Evolutionary conservation across 192 early-diverging fungal genomes (phyloP).

Genomic region (Entomortierella chlamydospora): DNA sequence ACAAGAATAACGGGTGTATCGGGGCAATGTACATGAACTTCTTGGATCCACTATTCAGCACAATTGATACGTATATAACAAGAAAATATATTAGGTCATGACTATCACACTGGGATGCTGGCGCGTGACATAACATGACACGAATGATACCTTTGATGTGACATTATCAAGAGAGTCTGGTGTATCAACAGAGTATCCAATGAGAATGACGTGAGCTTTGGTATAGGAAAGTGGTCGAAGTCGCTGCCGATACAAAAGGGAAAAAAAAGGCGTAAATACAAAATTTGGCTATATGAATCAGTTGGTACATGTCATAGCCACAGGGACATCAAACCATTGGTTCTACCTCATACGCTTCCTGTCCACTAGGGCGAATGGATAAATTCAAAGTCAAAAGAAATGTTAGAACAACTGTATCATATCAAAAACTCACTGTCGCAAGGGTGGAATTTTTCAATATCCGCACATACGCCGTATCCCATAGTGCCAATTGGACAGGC

Average conservation of each 20-base stretch:
- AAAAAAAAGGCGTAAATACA: not conserved
- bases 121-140: not conserved
- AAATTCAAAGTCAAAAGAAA: slow-evolving; percentile 2
- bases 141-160: slow-evolving; percentile 64
- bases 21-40: slow-evolving; percentile 85
- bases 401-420: not conserved
- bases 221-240: slow-evolving; percentile 94
- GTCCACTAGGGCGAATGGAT: slow-evolving; percentile 55
- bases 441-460: not conserved
- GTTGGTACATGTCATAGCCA: too few species aligned
- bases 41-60: slow-evolving; percentile 81
- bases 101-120: too few species aligned
- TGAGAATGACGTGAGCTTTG: slow-evolving; percentile 93
- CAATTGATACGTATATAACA: not conserved
- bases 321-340: not conserved
- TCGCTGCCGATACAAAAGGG: slow-evolving; percentile 67
- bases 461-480: slow-evolving; percentile 88
- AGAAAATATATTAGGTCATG: not conserved
- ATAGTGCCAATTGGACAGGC: slow-evolving; percentile 89
- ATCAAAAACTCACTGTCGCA: not conserved
- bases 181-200: slow-evolving; percentile 91
- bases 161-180: slow-evolving; percentile 88
- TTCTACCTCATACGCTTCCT: slow-evolving; percentile 69
- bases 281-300: too few species aligned
- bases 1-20: slow-evolving; percentile 88